Evolutionary conservation across 202 grass and related monocot species (phyloP).

Genomic region (Setaria viridis): DNA sequence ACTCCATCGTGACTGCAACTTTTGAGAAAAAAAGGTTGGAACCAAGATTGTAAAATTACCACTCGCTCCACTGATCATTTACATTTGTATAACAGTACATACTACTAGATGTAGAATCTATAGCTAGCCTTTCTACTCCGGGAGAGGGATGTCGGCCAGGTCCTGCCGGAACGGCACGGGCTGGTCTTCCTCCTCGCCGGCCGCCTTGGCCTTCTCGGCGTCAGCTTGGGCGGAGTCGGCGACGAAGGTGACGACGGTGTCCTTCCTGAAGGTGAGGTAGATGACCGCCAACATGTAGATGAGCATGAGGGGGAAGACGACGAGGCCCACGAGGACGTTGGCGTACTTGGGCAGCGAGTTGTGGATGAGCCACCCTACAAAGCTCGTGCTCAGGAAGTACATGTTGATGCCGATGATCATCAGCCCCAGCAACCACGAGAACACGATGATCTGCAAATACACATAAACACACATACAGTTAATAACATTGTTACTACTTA

Average conservation of each 20-base stretch:
- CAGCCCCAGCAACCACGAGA: slow-evolving; percentile 78
- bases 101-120: background rate
- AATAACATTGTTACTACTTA: background rate
- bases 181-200: background rate
- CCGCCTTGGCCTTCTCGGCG: slow-evolving; percentile 56
- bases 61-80: no score
- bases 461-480: background rate
- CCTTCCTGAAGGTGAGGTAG: slow-evolving; percentile 89
- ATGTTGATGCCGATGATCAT: slow-evolving; percentile 78
- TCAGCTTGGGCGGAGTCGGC: slow-evolving; percentile 43
- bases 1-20: no score
- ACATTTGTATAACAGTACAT: background rate
- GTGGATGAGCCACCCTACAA: slow-evolving; percentile 73
- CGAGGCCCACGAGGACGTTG: slow-evolving; percentile 54
- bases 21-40: no score
- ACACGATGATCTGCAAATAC: slow-evolving; percentile 66
- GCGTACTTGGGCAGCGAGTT: slow-evolving; percentile 60
- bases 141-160: slow-evolving; percentile 68
- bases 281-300: slow-evolving; percentile 60
- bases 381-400: slow-evolving; percentile 87
- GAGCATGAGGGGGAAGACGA: slow-evolving; percentile 75
- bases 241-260: slow-evolving; percentile 62
- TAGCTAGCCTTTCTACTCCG: slow-evolving; percentile 15
- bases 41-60: no score
- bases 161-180: slow-evolving; percentile 68